Evolutionary conservation across 495 filamentous ascomycete species (phyloP).

Genomic region (Lepraria neglecta): DNA sequence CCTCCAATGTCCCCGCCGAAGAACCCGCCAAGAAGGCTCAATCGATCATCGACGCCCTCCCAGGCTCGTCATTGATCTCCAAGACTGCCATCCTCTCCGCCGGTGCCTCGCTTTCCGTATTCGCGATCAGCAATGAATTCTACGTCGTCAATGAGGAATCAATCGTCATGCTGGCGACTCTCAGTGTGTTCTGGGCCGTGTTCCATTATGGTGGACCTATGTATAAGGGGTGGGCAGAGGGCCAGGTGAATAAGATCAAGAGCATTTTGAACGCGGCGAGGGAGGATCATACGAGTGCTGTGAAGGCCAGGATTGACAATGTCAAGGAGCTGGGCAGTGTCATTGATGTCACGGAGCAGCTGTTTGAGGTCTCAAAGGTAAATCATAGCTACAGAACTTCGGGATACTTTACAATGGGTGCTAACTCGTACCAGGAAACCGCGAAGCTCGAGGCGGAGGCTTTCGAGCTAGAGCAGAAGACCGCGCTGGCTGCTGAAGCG

Average conservation of each 20-base stretch:
- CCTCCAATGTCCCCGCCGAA: constrained; percentile 70
- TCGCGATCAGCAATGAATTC: constrained; percentile 98
- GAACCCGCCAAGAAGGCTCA: constrained; percentile 93
- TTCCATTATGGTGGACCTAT: constrained; percentile 86
- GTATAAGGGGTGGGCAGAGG: constrained; percentile 88
- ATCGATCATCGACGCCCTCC: constrained; percentile 84
- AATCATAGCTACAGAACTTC: constrained; percentile 14
- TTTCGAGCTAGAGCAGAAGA: constrained; percentile 94
- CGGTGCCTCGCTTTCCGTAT: constrained; percentile 79
- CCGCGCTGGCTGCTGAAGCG: constrained; percentile 80
- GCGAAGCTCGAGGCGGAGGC: constrained; percentile 90
- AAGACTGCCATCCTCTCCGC: constrained; percentile 96
- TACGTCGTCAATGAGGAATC: constrained; percentile 99
- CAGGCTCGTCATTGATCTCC: constrained; percentile 76
- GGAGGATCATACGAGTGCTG: constrained; percentile 88
- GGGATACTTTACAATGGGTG: background rate
- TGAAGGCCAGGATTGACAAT: constrained; percentile 85
- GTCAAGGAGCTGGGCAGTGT: constrained; percentile 89
- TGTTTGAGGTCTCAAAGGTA: constrained; percentile 98
- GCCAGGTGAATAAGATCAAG: constrained; percentile 80
- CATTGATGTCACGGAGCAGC: constrained; percentile 89
- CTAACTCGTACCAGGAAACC: constrained; percentile 64
- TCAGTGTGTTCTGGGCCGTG: constrained; percentile 82
- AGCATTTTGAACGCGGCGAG: constrained; percentile 87
- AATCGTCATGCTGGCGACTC: constrained; percentile 78